phyloP scores from a whole-genome alignment of 2,329 filamentous ascomycete genomes.

The Venturia carpophila region DNA sequence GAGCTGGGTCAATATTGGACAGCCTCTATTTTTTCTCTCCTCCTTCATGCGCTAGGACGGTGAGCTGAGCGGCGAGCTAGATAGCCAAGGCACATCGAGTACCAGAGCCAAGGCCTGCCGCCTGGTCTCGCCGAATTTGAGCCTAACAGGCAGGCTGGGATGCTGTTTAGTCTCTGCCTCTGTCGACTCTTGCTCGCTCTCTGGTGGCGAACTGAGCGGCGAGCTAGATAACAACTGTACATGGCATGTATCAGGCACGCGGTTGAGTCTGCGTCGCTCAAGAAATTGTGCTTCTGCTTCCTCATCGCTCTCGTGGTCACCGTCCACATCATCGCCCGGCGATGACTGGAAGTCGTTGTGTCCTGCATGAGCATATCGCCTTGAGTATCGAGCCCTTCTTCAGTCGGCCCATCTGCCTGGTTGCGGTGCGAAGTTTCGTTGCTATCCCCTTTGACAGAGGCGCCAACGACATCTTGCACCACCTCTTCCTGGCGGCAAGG shows the following conservation, averaged over 20 bases:
- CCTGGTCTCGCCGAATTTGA: background rate
- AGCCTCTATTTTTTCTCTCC: background rate
- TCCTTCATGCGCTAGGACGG: background rate
- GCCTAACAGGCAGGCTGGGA: background rate
- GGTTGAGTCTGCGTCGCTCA: background rate
- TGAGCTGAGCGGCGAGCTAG: background rate
- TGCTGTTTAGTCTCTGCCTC: background rate
- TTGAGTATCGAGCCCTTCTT: background rate
- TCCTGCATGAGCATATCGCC: background rate
- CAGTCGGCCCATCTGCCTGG: background rate
- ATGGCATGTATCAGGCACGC: background rate
- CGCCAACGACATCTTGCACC: too few relatives aligned
- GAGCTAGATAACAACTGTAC: background rate
- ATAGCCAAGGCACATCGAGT: background rate
- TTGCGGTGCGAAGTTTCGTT: too few relatives aligned
- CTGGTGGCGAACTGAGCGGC: background rate
- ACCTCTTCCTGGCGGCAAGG: too few relatives aligned
- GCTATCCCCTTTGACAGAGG: too few relatives aligned
- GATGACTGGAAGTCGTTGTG: background rate
- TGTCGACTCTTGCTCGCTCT: background rate
- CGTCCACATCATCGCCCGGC: background rate
- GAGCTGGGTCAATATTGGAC: background rate
- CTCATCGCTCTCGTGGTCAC: background rate
- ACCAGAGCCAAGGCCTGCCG: background rate
- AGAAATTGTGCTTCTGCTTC: background rate